Percentiles rank a stretch among this genome's conserved stretches.
Evolutionary conservation across 805 yeast species (phyloP).

Genomic region (Metahyphopichia silvanorum): DNA sequence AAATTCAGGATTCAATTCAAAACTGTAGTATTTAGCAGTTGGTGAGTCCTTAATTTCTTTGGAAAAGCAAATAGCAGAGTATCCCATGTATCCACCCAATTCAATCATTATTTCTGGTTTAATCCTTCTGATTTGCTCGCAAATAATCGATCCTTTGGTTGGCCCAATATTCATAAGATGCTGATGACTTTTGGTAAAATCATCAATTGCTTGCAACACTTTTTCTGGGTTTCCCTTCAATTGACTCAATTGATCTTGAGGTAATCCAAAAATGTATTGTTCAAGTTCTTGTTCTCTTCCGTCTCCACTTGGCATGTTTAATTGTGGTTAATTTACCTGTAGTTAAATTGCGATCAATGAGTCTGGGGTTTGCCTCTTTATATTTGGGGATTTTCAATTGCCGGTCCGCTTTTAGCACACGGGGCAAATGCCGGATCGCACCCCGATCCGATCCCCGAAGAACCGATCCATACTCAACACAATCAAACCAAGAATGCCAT

Average conservation of each 20-base stretch:
- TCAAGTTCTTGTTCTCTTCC: conserved; percentile 25
- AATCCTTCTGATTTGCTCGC: conserved; percentile 16
- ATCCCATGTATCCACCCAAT: conserved; percentile 33
- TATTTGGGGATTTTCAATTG: too few species aligned
- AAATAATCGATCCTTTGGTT: conserved; percentile 23
- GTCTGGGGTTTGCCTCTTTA: too few species aligned
- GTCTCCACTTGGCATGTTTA: neutral
- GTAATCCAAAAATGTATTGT: conserved; percentile 19
- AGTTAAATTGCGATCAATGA: too few species aligned
- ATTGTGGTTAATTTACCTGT: neutral
- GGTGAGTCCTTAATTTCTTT: conserved; percentile 17
- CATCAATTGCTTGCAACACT: conserved; percentile 29
- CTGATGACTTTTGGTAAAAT: conserved; percentile 11
- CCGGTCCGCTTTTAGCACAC: too few species aligned
- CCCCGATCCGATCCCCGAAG: too few species aligned
- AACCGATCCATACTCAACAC: too few species aligned
- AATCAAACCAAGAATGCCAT: too few species aligned
- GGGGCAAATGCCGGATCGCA: too few species aligned
- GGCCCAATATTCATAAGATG: conserved; percentile 31
- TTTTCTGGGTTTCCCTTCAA: conserved; percentile 28
- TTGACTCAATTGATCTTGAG: conserved; percentile 16
- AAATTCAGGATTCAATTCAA: conserved; percentile 27
- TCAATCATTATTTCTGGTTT: conserved; percentile 28
- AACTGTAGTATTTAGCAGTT: conserved; percentile 28
- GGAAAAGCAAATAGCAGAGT: conserved; percentile 31